These are phyloP conservation scores for Seiridium cupressi DNA, from an alignment of 2,329 filamentous ascomycete species.

Conservation along the genomic window DNA sequence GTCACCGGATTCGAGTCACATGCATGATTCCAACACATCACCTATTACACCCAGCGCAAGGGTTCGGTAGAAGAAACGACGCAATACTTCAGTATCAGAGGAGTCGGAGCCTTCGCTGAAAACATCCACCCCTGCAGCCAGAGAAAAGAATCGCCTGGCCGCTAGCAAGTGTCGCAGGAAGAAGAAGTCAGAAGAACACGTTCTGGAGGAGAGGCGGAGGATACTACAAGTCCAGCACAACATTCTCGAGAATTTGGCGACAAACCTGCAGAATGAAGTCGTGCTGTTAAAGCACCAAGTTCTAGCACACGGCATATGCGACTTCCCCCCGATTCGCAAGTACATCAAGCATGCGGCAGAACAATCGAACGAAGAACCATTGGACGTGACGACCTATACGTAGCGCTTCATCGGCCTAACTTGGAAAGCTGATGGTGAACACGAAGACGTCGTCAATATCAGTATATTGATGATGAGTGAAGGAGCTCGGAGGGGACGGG, in stretches of 20 bases:
- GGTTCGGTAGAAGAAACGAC: neutral
- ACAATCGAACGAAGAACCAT: no score
- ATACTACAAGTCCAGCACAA: conserved; percentile 6
- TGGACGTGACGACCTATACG: no score
- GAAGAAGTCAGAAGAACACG: conserved; percentile 6
- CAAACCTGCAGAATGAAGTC: conserved; percentile 2
- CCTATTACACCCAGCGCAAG: neutral
- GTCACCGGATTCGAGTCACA: neutral
- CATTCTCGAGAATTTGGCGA: conserved; percentile 5
- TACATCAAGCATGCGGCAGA: conserved; percentile 2
- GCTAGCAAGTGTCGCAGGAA: conserved; percentile 9
- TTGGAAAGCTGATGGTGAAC: no score
- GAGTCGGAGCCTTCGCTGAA: neutral
- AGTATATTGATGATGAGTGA: no score
- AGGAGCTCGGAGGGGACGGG: no score
- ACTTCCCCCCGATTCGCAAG: conserved; percentile 6
- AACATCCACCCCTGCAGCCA: neutral
- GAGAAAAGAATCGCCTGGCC: conserved; percentile 9
- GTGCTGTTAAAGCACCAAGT: conserved; percentile 6
- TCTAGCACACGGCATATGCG: conserved; percentile 5
- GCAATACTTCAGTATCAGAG: neutral
- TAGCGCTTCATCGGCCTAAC: no score
- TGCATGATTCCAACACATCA: neutral
- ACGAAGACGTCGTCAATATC: no score
- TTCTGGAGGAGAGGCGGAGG: conserved; percentile 2